Conservation (phyloP, 129 eudicot genomes). For the Kitagawia praeruptora region DNA sequence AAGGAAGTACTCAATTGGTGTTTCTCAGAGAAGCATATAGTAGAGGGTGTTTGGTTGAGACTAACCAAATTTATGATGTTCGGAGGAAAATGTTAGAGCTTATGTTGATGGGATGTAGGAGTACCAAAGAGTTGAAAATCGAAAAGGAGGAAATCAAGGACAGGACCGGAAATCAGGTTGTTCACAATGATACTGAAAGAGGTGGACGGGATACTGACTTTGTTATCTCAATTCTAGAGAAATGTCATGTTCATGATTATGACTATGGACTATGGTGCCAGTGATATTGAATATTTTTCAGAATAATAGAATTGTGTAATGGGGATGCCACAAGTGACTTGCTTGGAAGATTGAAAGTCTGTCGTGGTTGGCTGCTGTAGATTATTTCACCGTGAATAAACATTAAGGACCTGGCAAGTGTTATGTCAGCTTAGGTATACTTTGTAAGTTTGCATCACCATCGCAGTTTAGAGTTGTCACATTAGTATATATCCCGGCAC, state of each 20-base stretch:
- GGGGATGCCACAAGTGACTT: not conserved
- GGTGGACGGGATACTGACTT: constrained; percentile 34
- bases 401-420: not conserved
- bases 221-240: constrained; percentile 41
- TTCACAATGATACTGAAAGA: constrained; percentile 16
- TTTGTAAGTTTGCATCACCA: not conserved
- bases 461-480: not conserved
- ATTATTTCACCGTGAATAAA: too few species aligned
- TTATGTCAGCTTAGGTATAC: not conserved
- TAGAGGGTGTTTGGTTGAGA: constrained; percentile 51
- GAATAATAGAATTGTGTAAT: not conserved
- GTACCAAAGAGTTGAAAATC: constrained; percentile 43
- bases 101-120: constrained; percentile 48
- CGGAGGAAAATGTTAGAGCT: constrained; percentile 78
- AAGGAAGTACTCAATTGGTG: constrained; percentile 51
- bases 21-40: constrained; percentile 72
- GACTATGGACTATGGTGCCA: not conserved
- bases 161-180: constrained; percentile 12
- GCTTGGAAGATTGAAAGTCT: not conserved
- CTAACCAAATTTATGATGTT: constrained; percentile 43
- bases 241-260: constrained; percentile 9
- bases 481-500: not conserved
- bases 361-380: not conserved
- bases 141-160: constrained; percentile 27
- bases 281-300: not conserved